Evolutionary conservation across 2,329 filamentous ascomycete species (phyloP), one percentile per base, ranked within the genome.

Genomic region (Apiospora saccharicola): DNA sequence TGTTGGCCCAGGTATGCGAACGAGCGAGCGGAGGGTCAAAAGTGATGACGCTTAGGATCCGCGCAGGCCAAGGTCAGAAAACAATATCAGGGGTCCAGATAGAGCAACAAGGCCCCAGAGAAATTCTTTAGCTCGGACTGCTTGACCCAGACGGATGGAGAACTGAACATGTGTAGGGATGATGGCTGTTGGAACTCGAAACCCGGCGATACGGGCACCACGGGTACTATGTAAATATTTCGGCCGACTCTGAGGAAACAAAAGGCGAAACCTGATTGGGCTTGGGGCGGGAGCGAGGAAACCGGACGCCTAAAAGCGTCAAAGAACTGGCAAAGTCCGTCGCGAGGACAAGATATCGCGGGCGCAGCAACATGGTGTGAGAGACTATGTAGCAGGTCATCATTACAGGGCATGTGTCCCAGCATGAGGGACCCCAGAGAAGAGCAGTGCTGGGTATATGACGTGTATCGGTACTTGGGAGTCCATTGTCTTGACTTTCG

Each of bases 341-440:
- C 10, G 47, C 69, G 44, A 47, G 30, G 68, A 53, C 30, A 57
- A 69, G 34, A 53, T 47, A 68, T 44, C n/a, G 26, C 34, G 64
- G 53, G 46, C 41, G 30, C 49, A 67, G 68, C 41, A 64, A 34
- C 41, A 46, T 69, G 61, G 61, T 67, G 69, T 67, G 70, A 51
- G 64, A 57, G 57, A 71, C 68, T 70, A 73, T 73, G 72, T 67
- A 71, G 67, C 67, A 73, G 70, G 72, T 73, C 72, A 73, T 73
- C 72, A 73, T 73, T 57, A 64, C 57, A 64, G 30, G 57, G 57
- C 57, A 41, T 64, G 57, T 64, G 57, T 64, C 57, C 57, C 57
- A 64, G 57, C 57, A 41, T 13, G 30, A 37, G 53, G 53, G 19
- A 41, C 57, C 57, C 57, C 34, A 41, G 34, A 64, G 8, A 13